Evolutionary conservation across 148 eudicot genomes (phyloP).

Genomic region (Cornus florida): DNA sequence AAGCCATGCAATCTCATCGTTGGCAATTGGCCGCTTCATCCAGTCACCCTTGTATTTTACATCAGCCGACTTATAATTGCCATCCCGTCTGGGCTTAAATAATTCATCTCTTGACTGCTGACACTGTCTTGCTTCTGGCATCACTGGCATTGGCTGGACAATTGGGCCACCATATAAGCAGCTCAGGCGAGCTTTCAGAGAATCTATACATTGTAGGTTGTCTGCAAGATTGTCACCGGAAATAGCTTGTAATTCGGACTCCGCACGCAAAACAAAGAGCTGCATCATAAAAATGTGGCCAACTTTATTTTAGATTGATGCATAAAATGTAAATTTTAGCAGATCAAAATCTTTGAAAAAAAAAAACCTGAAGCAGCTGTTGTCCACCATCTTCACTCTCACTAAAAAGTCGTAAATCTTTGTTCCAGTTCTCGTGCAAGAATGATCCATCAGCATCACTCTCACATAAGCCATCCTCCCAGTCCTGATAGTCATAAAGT

Average conservation of each 20-base stretch:
- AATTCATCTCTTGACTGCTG: constrained; percentile 61
- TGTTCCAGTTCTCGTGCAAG: constrained; percentile 93
- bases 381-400: constrained; percentile 90
- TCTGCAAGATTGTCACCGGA: constrained; percentile 58
- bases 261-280: constrained; percentile 90
- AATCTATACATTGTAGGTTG: constrained; percentile 52
- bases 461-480: constrained; percentile 96
- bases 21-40: constrained; percentile 86
- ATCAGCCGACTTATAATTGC: constrained; percentile 36
- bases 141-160: constrained; percentile 26
- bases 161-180: constrained; percentile 58
- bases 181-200: constrained; percentile 53
- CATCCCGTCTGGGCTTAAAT: constrained; percentile 66
- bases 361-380: constrained; percentile 81
- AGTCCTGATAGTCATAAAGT: constrained; percentile 48
- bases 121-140: constrained; percentile 34
- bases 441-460: constrained; percentile 93
- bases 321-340: background rate
- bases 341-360: background rate
- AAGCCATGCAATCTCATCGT: constrained; percentile 90
- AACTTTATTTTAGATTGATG: background rate
- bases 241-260: constrained; percentile 71
- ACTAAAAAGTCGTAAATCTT: constrained; percentile 75
- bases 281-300: constrained; percentile 28
- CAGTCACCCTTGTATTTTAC: constrained; percentile 86